Conservation (phyloP, 768 basidiomycete genomes). For the Amanita thiersii region DNA sequence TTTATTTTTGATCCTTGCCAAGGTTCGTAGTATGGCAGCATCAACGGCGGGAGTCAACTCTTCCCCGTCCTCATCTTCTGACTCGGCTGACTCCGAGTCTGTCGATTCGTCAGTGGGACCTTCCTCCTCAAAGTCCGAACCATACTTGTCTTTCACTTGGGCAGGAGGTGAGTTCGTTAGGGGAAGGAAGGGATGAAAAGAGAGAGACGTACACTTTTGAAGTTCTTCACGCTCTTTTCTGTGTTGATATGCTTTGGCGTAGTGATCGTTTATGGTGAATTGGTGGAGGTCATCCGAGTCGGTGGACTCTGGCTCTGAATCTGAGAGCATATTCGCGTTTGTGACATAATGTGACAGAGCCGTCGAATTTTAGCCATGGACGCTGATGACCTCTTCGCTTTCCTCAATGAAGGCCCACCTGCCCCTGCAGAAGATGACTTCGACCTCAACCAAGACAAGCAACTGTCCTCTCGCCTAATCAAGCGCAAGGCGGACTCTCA, state of each 20-base stretch:
- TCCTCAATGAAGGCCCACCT: slow-evolving; percentile 40
- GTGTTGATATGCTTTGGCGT: slow-evolving; percentile 74
- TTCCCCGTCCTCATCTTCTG: slow-evolving; percentile 91
- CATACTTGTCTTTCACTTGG: slow-evolving; percentile 85
- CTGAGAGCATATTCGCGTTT: slow-evolving; percentile 17
- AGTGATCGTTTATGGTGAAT: slow-evolving; percentile 28
- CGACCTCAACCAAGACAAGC: slow-evolving; percentile 12
- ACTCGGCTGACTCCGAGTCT: slow-evolving; percentile 72
- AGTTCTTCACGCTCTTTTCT: slow-evolving; percentile 85
- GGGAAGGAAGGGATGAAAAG: neutral
- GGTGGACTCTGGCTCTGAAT: slow-evolving; percentile 20
- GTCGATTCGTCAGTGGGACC: slow-evolving; percentile 39
- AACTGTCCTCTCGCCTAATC: neutral
- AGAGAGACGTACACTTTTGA: slow-evolving; percentile 50
- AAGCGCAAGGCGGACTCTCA: slow-evolving; percentile 5
- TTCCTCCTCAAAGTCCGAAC: slow-evolving; percentile 55
- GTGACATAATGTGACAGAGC: slow-evolving; percentile 18
- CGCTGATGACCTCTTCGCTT: slow-evolving; percentile 58
- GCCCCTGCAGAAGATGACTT: slow-evolving; percentile 22
- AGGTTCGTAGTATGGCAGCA: slow-evolving; percentile 86
- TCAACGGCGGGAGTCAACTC: slow-evolving; percentile 91
- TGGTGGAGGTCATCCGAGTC: slow-evolving; percentile 9
- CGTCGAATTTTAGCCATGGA: slow-evolving; percentile 27
- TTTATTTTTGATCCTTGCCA: slow-evolving; percentile 74
- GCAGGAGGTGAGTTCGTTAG: slow-evolving; percentile 3